These are phyloP conservation scores for Chytriomyces sp. DNA, from an alignment of 192 early-diverging fungal species.

Conservation along the genomic window DNA sequence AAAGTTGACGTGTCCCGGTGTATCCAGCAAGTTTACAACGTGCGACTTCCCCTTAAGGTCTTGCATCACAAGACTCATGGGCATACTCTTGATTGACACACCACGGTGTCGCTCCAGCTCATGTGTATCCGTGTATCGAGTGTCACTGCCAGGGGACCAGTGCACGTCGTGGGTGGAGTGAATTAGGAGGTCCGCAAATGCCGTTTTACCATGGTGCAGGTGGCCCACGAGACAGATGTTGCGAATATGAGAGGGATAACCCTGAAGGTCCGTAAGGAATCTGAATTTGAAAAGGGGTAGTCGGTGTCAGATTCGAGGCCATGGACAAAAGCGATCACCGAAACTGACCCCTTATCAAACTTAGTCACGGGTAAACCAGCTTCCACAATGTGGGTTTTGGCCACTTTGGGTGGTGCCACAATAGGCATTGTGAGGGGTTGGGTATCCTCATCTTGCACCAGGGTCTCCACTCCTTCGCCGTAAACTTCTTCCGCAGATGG, in stretches of 20 bases:
- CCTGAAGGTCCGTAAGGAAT: slow-evolving; percentile 47
- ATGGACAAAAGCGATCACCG: background rate
- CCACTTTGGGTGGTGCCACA: slow-evolving; percentile 83
- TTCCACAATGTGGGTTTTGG: slow-evolving; percentile 85
- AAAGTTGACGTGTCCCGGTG: slow-evolving; percentile 96
- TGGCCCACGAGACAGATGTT: slow-evolving; percentile 93
- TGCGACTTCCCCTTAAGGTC: slow-evolving; percentile 87
- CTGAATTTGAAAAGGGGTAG: background rate
- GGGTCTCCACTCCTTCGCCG: slow-evolving; percentile 88
- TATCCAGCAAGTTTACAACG: slow-evolving; percentile 87
- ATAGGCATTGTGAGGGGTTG: slow-evolving; percentile 94
- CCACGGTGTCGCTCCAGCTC: slow-evolving; percentile 86
- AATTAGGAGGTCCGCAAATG: slow-evolving; percentile 91
- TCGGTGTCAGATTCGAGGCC: background rate
- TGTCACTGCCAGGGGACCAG: slow-evolving; percentile 52
- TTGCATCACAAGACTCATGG: slow-evolving; percentile 88
- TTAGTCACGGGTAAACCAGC: slow-evolving; percentile 80
- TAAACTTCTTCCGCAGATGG: slow-evolving; percentile 96
- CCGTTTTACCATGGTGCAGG: slow-evolving; percentile 96
- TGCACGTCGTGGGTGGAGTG: slow-evolving; percentile 77
- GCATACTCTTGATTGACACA: slow-evolving; percentile 90
- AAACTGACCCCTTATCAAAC: slow-evolving; percentile 82
- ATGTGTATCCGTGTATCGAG: slow-evolving; percentile 92
- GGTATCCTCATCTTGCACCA: slow-evolving; percentile 98
- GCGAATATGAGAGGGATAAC: slow-evolving; percentile 76